phyloP scores from a whole-genome alignment of 768 basidiomycete genomes.

The Auricularia sp. region DNA sequence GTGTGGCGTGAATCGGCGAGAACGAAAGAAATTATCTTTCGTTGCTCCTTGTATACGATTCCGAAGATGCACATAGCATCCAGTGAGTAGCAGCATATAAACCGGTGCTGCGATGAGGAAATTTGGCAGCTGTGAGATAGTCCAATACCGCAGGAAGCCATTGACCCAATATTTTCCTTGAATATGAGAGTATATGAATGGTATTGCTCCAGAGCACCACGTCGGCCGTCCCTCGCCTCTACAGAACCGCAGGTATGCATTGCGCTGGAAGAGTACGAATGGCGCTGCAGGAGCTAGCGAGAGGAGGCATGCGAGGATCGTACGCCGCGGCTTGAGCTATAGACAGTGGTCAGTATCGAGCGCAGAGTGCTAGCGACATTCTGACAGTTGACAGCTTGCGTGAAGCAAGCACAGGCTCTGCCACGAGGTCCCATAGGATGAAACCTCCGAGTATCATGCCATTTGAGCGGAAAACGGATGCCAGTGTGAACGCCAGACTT shows the following conservation, averaged over 20 bases:
- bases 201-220: conserved; percentile 60
- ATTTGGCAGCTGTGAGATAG: conserved; percentile 72
- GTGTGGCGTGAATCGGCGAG: conserved; percentile 48
- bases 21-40: conserved; percentile 22
- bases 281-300: conserved; percentile 37
- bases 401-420: conserved; percentile 37
- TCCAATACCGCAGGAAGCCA: conserved; percentile 85
- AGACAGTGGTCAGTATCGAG: not conserved
- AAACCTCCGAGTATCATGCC: conserved; percentile 70
- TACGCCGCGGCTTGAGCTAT: not conserved
- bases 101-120: conserved; percentile 71
- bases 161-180: conserved; percentile 81
- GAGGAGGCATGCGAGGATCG: conserved; percentile 12
- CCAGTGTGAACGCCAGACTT: conserved; percentile 50
- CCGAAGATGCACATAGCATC: conserved; percentile 1
- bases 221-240: conserved; percentile 10
- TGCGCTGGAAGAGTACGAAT: conserved; percentile 59
- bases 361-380: conserved; percentile 6
- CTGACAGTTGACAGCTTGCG: not conserved
- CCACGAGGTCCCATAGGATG: conserved; percentile 59
- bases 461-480: conserved; percentile 64
- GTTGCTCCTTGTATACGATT: not conserved
- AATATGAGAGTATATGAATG: conserved; percentile 71
- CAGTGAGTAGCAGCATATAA: not conserved
- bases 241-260: conserved; percentile 65